Percentiles rank a stretch among this genome's conserved stretches.
phyloP scores from a whole-genome alignment of 352 stramenopile species.

The Phytophthora chlamydospora region DNA sequence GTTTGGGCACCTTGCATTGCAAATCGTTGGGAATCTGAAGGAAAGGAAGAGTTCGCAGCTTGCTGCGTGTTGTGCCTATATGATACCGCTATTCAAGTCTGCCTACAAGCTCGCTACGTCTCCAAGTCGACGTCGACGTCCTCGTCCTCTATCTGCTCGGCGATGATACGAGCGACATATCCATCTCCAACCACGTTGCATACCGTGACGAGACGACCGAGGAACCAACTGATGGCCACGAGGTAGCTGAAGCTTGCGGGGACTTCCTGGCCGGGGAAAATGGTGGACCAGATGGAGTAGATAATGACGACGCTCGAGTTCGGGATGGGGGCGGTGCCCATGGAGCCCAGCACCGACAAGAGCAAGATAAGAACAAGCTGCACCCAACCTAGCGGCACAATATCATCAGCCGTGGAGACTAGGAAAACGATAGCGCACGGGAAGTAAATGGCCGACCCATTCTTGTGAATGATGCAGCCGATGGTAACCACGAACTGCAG shows the following conservation, averaged over 20 bases:
- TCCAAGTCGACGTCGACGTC: slow-evolving; percentile 29
- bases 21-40: too few species aligned
- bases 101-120: slow-evolving; percentile 11
- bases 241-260: slow-evolving; percentile 75
- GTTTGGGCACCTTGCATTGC: too few species aligned
- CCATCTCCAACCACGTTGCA: slow-evolving; percentile 76
- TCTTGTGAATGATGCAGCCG: slow-evolving; percentile 76
- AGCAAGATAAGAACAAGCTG: slow-evolving; percentile 65
- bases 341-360: slow-evolving; percentile 64
- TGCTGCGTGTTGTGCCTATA: not conserved
- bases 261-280: slow-evolving; percentile 60
- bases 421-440: slow-evolving; percentile 73
- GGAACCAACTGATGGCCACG: slow-evolving; percentile 74
- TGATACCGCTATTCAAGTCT: too few species aligned
- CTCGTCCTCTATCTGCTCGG: slow-evolving; percentile 73
- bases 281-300: slow-evolving; percentile 77
- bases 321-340: slow-evolving; percentile 69
- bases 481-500: slow-evolving; percentile 77
- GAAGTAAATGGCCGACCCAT: slow-evolving; percentile 80
- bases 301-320: slow-evolving; percentile 77
- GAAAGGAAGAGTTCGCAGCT: too few species aligned
- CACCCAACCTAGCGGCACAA: slow-evolving; percentile 49
- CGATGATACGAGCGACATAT: slow-evolving; percentile 79
- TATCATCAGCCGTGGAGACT: slow-evolving; percentile 47
- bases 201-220: slow-evolving; percentile 72